Percentiles rank a stretch among this genome's conserved stretches.
Evolutionary conservation across 768 basidiomycete genomes (phyloP).

Genomic region (Grammothele lineata): DNA sequence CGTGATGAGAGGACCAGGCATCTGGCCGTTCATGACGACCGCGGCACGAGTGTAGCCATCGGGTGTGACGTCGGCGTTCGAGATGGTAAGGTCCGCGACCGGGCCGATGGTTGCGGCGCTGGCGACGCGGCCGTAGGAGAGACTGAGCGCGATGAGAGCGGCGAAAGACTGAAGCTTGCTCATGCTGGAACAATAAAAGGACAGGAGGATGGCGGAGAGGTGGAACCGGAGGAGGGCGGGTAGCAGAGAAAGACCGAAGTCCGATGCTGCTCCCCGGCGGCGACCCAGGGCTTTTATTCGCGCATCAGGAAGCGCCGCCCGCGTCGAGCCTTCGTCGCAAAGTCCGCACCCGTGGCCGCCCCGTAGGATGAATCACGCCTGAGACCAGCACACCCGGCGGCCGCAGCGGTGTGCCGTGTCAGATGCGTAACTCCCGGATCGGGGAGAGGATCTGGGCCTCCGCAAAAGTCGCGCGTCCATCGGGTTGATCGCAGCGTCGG

Average conservation of each 20-base stretch:
- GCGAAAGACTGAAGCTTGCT: not conserved
- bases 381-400: no score
- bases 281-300: not conserved
- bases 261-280: not conserved
- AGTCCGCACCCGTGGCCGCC: no score
- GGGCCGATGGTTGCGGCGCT: conserved; percentile 21
- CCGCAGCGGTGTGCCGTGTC: no score
- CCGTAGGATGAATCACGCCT: no score
- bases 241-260: not conserved
- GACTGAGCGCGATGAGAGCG: not conserved
- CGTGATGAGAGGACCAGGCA: conserved; percentile 21
- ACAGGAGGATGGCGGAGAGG: not conserved
- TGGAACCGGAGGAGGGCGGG: not conserved
- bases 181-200: conserved; percentile 1
- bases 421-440: no score
- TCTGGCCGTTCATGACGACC: conserved; percentile 15
- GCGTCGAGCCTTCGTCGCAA: no score
- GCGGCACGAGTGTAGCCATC: conserved; percentile 28
- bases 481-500: conserved; percentile 2
- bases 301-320: not conserved
- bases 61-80: conserved; percentile 26
- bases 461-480: conserved; percentile 9
- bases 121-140: conserved; percentile 1
- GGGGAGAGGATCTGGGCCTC: no score
- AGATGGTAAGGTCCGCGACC: conserved; percentile 22